Evolutionary conservation across 495 filamentous ascomycete species (phyloP), one percentile per base, ranked within the genome.

Genomic region (Letharia lupina): DNA sequence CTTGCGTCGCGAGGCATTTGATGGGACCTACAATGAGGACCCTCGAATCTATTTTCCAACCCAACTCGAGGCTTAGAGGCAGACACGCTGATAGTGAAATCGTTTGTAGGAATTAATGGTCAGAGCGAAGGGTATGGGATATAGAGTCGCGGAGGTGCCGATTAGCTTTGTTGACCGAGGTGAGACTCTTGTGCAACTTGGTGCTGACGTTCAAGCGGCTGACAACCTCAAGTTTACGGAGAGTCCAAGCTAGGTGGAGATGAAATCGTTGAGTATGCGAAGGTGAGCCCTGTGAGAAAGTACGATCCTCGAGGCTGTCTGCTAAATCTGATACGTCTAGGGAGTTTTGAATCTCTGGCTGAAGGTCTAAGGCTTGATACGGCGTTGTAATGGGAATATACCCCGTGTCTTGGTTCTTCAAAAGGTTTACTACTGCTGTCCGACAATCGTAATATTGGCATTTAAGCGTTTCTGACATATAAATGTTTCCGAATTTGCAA

Each of bases 221-320:
- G 47, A 62, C 11, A 35, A n/a, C 35, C 6, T 33, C 18, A n/a
- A 65, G 78, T 98, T 45, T 97, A 95, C 74, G 94, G 94, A 7
- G 94, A 98, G 76, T 92, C 89, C 73, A 98, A 98, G 82, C 77
- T 97, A 39, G 93, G 93, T 10, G 92, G 91, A 15, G 86, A 89
- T 75, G 94, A 98, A 83, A 98, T 98, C 77, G 91, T 95, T n/a
- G 91, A 96, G 76, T 98, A 98, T 77, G 86, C 90, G 47, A 96
- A 96, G 84, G 70, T 69, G 39, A 37, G 69, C 47, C 5, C 18
- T 10, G 6, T 15, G 35, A 39, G 8, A 47, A 39, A 5, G 33
- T 16, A 40, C 33, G 3, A 20, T 56, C 3, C 11, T 33, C 0
- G 16, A 23, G 50, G 40, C 18, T 57, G 10, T 15, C 42, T 67